Conservation (phyloP, 148 eudicot genomes). For the Camellia sinensis region DNA sequence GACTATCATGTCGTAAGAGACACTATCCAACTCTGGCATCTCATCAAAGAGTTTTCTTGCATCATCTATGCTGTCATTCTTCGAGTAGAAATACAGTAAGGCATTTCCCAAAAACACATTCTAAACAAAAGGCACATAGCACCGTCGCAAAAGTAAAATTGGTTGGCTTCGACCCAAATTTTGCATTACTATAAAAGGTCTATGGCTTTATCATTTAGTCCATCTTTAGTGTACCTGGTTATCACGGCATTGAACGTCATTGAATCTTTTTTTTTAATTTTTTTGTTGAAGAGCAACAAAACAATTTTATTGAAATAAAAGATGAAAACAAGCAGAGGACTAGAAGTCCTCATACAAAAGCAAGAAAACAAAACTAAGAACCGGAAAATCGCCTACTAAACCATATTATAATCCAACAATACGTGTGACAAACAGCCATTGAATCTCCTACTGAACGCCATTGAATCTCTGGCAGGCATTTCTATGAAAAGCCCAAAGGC, state of each 20-base stretch:
- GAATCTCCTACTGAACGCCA: constrained; percentile 34
- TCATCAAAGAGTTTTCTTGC: constrained; percentile 49
- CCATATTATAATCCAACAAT: too few species aligned
- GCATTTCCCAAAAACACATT: constrained; percentile 67
- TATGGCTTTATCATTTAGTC: constrained; percentile 40
- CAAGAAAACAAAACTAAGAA: too few species aligned
- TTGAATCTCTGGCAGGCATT: constrained; percentile 52
- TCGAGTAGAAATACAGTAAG: constrained; percentile 66
- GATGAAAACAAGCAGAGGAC: too few species aligned
- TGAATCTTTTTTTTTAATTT: constrained; percentile 28
- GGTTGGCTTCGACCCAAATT: constrained; percentile 49
- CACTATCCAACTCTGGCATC: constrained; percentile 61
- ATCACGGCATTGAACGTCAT: constrained; percentile 69
- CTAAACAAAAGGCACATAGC: constrained; percentile 47
- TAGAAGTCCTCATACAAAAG: too few species aligned
- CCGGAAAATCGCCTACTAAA: too few species aligned
- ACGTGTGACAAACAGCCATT: too few species aligned
- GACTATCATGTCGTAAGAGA: constrained; percentile 64
- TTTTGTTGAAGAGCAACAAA: too few species aligned
- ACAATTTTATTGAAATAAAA: too few species aligned
- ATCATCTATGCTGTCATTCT: constrained; percentile 38
- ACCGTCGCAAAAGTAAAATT: constrained; percentile 81
- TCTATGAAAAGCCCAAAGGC: constrained; percentile 46
- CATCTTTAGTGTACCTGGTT: constrained; percentile 54
- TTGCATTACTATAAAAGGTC: constrained; percentile 58